Base-by-base conservation (phyloP, 768 basidiomycete genomes). In the Mycena haematopus region DNA sequence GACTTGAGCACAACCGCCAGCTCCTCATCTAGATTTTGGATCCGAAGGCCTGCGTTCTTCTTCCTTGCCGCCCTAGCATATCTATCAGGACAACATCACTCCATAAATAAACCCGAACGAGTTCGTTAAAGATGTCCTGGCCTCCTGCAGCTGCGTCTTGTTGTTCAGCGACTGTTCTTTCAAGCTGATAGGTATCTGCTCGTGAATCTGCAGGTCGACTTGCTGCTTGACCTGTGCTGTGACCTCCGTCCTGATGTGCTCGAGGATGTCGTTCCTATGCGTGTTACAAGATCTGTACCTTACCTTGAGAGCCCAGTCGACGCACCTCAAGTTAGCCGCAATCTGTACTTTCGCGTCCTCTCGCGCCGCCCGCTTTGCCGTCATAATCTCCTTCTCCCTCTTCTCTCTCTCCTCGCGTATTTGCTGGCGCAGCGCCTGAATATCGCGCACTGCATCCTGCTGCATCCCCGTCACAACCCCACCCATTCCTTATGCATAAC, bases 141-240 rank as follows among this genome's bases (percentile, higher is more conserved):
- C 77, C 9, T 80, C 78, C 19, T 71, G 69, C 47, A 87, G 66
- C 58, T 82, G 79, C 53, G 72, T 71, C 59, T 78, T 77, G 56
- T 74, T 82, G 62, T 84, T 80, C 17, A 73, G 68, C 0, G 72
- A 73, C 66, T 86, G 84, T 60, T 82, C 69, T 19, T 76, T 64
- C 52, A 87, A 72, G 24, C 80, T 74, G 9, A 82, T 72, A 1
- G 84, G 84, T 52, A 87, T 74, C 65, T 83, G 75, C 24, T 81
- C 77, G 58, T 60, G 66, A 40, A 87, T 81, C 65, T 86, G 85
- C 40, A 63, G 67, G 24, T 80, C 74, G n/a, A 87, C 80, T 64
- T 86, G 75, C 49, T 75, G 73, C 56, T 73, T 74, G 38, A 82
- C 80, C 66, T 85, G 82, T n/a, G 62, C 61, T 17, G 63, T 69